Percentiles rank a stretch among this genome's conserved stretches.
Evolutionary conservation across 805 yeast species (phyloP).

Genomic region (Barnettozyma wickerhamii): DNA sequence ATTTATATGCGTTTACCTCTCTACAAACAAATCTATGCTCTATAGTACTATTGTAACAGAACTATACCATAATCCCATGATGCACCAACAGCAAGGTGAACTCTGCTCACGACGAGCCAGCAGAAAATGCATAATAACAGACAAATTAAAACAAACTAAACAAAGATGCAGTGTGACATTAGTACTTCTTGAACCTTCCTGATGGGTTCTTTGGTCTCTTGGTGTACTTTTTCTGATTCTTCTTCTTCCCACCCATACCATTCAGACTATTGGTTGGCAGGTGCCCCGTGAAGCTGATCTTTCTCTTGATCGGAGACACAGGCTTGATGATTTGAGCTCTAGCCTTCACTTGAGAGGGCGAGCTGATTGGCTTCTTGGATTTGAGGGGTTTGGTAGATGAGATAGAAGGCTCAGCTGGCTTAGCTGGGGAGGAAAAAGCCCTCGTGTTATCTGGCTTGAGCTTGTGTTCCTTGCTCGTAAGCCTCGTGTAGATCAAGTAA

Average conservation of each 20-base stretch:
- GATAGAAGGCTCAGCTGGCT: not conserved
- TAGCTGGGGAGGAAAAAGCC: not conserved
- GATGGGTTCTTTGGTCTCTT: conserved; percentile 16
- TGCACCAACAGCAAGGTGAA: not conserved
- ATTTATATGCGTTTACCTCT: no score
- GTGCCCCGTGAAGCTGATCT: conserved; percentile 10
- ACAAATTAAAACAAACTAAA: not conserved
- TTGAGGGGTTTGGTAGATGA: not conserved
- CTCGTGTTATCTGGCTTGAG: conserved; percentile 1
- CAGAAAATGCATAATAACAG: not conserved
- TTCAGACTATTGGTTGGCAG: conserved; percentile 24
- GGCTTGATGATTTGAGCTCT: not conserved
- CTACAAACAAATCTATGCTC: no score
- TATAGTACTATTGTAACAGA: no score
- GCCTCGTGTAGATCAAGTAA: conserved; percentile 77
- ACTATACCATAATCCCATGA: no score
- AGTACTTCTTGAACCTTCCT: conserved; percentile 22
- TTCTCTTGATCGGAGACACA: conserved; percentile 9
- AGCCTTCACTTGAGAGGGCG: not conserved
- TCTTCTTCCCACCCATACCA: conserved; percentile 14
- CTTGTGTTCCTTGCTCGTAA: conserved; percentile 50
- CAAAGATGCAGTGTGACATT: not conserved
- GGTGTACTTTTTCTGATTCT: conserved; percentile 18
- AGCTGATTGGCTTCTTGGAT: no score
- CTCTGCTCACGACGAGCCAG: not conserved